Conservation (phyloP, 2,329 filamentous ascomycete species). For the Fusarium anguioides region DNA sequence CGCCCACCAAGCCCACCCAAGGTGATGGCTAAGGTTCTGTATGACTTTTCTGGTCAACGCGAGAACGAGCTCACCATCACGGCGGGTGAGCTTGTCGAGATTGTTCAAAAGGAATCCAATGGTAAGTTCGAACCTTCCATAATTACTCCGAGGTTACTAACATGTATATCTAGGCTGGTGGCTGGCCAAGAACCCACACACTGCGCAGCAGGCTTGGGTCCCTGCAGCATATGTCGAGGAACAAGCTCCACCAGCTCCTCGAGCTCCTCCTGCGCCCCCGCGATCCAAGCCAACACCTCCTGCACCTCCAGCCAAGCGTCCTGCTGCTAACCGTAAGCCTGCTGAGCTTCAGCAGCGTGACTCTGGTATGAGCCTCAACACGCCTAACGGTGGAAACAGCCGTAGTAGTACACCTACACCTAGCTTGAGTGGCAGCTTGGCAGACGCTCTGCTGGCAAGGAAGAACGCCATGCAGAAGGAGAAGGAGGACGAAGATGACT, state of each 20-base stretch:
- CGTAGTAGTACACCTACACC: constrained; percentile 78
- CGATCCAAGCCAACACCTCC: constrained; percentile 77
- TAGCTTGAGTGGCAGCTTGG: constrained; percentile 78
- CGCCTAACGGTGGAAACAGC: constrained; percentile 67
- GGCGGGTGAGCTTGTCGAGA: constrained; percentile 84
- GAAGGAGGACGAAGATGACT: constrained; percentile 76
- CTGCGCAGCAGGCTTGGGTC: constrained; percentile 84
- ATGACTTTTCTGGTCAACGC: constrained; percentile 88
- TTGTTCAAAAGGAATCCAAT: constrained; percentile 95
- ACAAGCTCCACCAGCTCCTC: constrained; percentile 71
- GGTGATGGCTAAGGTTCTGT: constrained; percentile 87
- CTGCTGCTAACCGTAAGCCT: constrained; percentile 77
- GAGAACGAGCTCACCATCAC: constrained; percentile 86
- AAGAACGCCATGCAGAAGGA: constrained; percentile 81
- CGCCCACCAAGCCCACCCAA: constrained; percentile 68
- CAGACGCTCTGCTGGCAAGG: constrained; percentile 80
- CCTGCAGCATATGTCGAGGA: constrained; percentile 96
- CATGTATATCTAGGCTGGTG: constrained; percentile 79
- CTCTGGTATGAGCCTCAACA: constrained; percentile 71
- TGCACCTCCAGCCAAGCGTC: constrained; percentile 83
- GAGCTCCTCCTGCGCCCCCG: constrained; percentile 74
- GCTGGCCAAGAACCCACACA: constrained; percentile 77
- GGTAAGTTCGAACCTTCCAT: constrained; percentile 67
- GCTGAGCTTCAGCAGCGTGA: constrained; percentile 77
- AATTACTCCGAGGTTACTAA: constrained; percentile 47